Evolutionary conservation across 2,329 filamentous ascomycete genomes (phyloP), one percentile per base, ranked within the genome.

Genomic region (Paecilomyces variotii): DNA sequence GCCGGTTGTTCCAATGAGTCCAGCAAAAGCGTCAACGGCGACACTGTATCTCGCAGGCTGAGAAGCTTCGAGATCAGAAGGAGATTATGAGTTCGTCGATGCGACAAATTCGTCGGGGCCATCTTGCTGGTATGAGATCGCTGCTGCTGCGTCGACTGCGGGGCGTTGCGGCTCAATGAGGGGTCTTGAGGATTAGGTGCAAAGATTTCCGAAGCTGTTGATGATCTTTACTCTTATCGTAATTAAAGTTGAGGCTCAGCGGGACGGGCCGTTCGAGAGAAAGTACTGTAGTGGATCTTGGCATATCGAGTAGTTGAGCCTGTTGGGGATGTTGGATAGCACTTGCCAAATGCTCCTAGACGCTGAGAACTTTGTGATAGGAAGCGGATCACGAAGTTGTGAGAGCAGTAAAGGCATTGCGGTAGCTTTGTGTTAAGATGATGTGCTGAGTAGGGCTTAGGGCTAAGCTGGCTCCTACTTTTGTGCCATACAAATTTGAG

Each of bases 1-100:
- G 86, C 89, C 27, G 87, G 85, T 75, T 96, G 91, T 75, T 96
- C 91, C 30, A 97, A 79, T 34, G 82, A 90, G 73, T 97, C 93
- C 58, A 96, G 80, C 2, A 97, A 76, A 27, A 97, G 79, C 0
- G 92, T 97, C 68, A 97, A 85, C 2, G 93, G 93, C 54, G 91
- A 96, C 12, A 88, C 86, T 58, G 85, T 86, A 72, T 94, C 89
- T 62, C 90, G 84, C 58, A 90, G 79, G 68, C 87, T 90, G 62
- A 96, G 80, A 1, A 96, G 79, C 69, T 91, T 92, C 62, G 91
- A 89, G 57, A 96, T 86, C 2, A 96, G 80, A 2, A 96, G 83
- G 25, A 95, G 77, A 71, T 91, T 92, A 74, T 96, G 91, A 24
- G 90, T 92, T 63, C 90, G 84, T 30, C 89, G 82, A 69, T 96